Conservation (phyloP, 1,139 yeast genomes). For the Yamadazyma spencermartinsiae region DNA sequence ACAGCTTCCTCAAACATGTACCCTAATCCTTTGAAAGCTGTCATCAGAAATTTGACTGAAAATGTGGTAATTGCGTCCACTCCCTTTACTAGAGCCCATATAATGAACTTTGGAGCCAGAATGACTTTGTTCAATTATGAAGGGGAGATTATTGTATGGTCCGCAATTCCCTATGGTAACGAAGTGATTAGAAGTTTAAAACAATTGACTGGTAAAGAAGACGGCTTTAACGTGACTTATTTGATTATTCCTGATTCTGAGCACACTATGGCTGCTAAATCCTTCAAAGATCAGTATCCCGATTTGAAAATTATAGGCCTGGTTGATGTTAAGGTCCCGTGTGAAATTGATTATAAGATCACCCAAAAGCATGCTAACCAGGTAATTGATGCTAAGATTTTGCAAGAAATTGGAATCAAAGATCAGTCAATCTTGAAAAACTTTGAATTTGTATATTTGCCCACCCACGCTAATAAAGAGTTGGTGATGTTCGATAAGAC, state of each 20-base stretch:
- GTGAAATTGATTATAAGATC: constrained; percentile 36
- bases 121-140: constrained; percentile 50
- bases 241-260: constrained; percentile 54
- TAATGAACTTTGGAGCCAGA: constrained; percentile 59
- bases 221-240: constrained; percentile 35
- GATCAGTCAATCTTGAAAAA: constrained; percentile 32
- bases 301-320: constrained; percentile 51
- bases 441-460: constrained; percentile 57
- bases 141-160: constrained; percentile 50
- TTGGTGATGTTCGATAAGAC: constrained; percentile 49
- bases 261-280: constrained; percentile 56
- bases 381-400: constrained; percentile 21
- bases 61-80: constrained; percentile 51
- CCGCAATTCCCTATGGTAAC: constrained; percentile 61
- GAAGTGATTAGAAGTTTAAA: constrained; percentile 41
- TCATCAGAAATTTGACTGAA: constrained; percentile 46
- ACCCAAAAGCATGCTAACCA: constrained; percentile 27
- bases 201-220: constrained; percentile 33
- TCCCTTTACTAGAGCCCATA: constrained; percentile 41
- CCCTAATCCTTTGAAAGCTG: constrained; percentile 37
- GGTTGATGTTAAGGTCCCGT: constrained; percentile 34
- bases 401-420: constrained; percentile 27
- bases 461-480: constrained; percentile 56
- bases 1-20: constrained; percentile 22
- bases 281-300: constrained; percentile 52